Percentiles rank a stretch among this genome's conserved stretches.
phyloP scores from a whole-genome alignment of 495 filamentous ascomycete species.

The Penicillium argentinense region DNA sequence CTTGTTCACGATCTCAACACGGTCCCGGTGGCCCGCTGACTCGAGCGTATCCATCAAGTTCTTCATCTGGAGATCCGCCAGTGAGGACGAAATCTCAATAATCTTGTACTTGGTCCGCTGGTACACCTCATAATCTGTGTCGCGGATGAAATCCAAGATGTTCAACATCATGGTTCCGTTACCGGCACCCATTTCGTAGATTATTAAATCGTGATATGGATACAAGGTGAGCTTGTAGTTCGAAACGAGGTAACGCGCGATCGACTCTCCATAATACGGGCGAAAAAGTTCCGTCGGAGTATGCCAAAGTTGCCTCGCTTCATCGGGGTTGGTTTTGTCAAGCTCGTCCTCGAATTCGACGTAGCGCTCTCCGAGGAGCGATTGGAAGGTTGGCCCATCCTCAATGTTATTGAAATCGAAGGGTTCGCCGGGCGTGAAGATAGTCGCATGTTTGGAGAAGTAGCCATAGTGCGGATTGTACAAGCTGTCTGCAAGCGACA shows the following conservation, averaged over 20 bases:
- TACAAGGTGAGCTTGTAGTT: constrained; percentile 95
- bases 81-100: constrained; percentile 84
- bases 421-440: constrained; percentile 90
- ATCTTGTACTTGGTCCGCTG: constrained; percentile 90
- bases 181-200: constrained; percentile 98
- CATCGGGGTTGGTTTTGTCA: constrained; percentile 66
- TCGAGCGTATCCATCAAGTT: constrained; percentile 65
- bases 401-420: constrained; percentile 81
- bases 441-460: constrained; percentile 95
- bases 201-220: constrained; percentile 94
- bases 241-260: constrained; percentile 87
- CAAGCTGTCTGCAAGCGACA: constrained; percentile 66
- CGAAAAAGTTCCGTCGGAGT: constrained; percentile 96
- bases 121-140: constrained; percentile 87
- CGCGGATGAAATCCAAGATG: constrained; percentile 93
- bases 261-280: constrained; percentile 95
- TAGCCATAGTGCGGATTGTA: constrained; percentile 98
- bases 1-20: constrained; percentile 90
- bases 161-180: constrained; percentile 98
- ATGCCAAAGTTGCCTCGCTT: constrained; percentile 93
- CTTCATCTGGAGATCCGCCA: constrained; percentile 74
- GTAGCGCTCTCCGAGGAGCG: constrained; percentile 73
- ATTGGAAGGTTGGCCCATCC: constrained; percentile 82
- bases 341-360: constrained; percentile 86
- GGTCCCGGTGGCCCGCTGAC: constrained; percentile 70